Evolutionary conservation across 805 yeast genomes (phyloP).

Genomic region (Kuraishia hungarica): DNA sequence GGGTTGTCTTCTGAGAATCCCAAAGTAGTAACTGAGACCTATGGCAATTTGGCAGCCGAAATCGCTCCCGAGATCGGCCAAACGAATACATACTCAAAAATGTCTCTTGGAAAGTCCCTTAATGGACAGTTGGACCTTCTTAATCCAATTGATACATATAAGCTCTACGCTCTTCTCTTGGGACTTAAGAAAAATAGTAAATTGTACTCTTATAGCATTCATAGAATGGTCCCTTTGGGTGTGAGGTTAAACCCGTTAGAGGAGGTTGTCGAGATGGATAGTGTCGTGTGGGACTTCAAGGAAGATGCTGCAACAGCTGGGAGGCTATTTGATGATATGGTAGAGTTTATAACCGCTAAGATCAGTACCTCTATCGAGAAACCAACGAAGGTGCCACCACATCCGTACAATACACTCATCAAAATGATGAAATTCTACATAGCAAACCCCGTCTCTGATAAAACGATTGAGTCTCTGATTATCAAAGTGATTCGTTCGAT

Average conservation of each 20-base stretch:
- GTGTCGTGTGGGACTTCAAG: slow-evolving; percentile 20
- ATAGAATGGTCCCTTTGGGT: slow-evolving; percentile 23
- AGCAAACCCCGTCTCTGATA: slow-evolving; percentile 42
- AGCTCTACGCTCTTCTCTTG: slow-evolving; percentile 36
- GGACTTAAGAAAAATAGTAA: slow-evolving; percentile 38
- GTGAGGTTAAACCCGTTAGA: slow-evolving; percentile 35
- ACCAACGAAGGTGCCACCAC: slow-evolving; percentile 11
- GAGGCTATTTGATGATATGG: slow-evolving; percentile 16
- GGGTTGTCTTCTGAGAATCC: slow-evolving; percentile 13
- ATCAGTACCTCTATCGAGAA: slow-evolving; percentile 2
- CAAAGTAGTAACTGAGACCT: slow-evolving; percentile 16
- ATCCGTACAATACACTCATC: slow-evolving; percentile 28
- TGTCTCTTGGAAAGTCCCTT: slow-evolving; percentile 16
- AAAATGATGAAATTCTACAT: slow-evolving; percentile 44
- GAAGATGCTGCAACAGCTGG: slow-evolving; percentile 9
- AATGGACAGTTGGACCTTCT: slow-evolving; percentile 13
- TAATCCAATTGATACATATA: slow-evolving; percentile 14
- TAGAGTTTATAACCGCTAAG: slow-evolving; percentile 11
- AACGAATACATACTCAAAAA: slow-evolving; percentile 19
- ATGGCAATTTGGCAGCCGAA: slow-evolving; percentile 12
- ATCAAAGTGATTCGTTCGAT: slow-evolving; percentile 27
- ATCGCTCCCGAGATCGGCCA: slow-evolving; percentile 12
- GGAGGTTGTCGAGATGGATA: slow-evolving; percentile 24
- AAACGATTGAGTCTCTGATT: slow-evolving; percentile 39
- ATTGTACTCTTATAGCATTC: slow-evolving; percentile 20